Percentiles rank a stretch among this genome's conserved stretches.
These are phyloP conservation scores for Croton laevigatus DNA, from an alignment of 441 rosid species.

Conservation along the genomic window DNA sequence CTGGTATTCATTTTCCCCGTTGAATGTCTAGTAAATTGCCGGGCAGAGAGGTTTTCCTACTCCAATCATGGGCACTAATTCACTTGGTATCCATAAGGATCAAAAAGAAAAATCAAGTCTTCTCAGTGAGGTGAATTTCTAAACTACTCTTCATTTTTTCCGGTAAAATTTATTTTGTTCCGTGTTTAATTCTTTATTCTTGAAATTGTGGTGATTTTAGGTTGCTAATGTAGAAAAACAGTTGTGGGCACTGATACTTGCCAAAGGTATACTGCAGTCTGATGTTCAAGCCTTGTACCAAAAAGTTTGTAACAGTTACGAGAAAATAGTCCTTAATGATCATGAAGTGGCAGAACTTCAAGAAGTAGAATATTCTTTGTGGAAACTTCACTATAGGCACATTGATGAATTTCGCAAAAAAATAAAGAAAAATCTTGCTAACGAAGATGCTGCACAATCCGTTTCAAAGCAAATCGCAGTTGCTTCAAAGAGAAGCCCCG, in stretches of 20 bases:
- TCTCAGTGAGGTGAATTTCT: constrained; percentile 50
- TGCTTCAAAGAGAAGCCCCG: constrained; percentile 25
- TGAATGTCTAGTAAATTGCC: constrained; percentile 15
- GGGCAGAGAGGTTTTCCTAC: constrained; percentile 26
- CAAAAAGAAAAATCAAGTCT: constrained; percentile 43
- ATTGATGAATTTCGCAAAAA: constrained; percentile 87
- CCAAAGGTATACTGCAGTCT: constrained; percentile 51
- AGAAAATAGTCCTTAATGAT: constrained; percentile 50
- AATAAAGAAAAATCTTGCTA: constrained; percentile 39
- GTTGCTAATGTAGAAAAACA: constrained; percentile 64
- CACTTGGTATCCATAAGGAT: constrained; percentile 29
- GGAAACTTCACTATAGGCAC: constrained; percentile 85
- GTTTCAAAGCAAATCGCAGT: constrained; percentile 20
- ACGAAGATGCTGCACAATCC: constrained; percentile 22
- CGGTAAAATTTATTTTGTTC: constrained; percentile 8
- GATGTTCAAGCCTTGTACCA: constrained; percentile 55
- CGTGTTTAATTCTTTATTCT: constrained; percentile 13
- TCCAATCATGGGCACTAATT: constrained; percentile 35
- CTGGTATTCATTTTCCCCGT: constrained; percentile 8
- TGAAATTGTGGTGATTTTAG: constrained; percentile 40
- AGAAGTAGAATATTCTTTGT: constrained; percentile 74
- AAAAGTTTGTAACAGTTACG: constrained; percentile 57
- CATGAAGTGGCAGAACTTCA: constrained; percentile 55
- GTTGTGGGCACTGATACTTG: constrained; percentile 51
- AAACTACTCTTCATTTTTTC: constrained; percentile 13